Evolutionary conservation across 352 stramenopile species (phyloP).

Genomic region (Phytophthora sansomeana): DNA sequence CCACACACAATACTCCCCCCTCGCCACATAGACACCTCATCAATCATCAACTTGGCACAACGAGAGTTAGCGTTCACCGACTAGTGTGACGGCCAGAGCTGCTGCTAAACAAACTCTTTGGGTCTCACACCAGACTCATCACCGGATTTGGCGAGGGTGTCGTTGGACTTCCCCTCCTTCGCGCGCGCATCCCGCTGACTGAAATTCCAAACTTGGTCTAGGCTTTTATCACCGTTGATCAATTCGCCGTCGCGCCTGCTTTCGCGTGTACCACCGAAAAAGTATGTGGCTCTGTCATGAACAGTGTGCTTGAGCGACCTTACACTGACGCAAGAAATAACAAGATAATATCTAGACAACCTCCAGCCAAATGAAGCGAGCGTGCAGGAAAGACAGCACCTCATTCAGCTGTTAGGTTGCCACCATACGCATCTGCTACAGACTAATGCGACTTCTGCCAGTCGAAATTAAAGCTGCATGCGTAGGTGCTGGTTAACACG

Average conservation of each 20-base stretch:
- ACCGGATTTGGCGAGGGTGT: not conserved
- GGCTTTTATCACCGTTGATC: slow-evolving; percentile 9
- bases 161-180: slow-evolving; percentile 1
- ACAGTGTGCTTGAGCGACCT: not conserved
- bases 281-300: slow-evolving; percentile 7
- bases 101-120: not conserved
- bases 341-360: not conserved
- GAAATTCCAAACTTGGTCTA: slow-evolving; percentile 4
- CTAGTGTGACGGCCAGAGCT: slow-evolving; percentile 1
- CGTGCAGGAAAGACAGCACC: not conserved
- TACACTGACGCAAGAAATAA: slow-evolving; percentile 2
- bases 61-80: not conserved
- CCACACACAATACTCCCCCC: too few species aligned
- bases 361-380: not conserved
- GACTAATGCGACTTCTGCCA: not conserved
- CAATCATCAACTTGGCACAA: not conserved
- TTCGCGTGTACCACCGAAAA: slow-evolving; percentile 35
- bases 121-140: not conserved
- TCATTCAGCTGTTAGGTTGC: not conserved
- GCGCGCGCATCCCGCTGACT: not conserved
- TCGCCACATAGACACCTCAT: too few species aligned
- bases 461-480: not conserved
- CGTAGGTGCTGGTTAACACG: not conserved
- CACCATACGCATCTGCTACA: not conserved
- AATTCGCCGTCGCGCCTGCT: slow-evolving; percentile 21